phyloP scores from a whole-genome alignment of 352 stramenopile species.

The Globisporangium parvum region DNA sequence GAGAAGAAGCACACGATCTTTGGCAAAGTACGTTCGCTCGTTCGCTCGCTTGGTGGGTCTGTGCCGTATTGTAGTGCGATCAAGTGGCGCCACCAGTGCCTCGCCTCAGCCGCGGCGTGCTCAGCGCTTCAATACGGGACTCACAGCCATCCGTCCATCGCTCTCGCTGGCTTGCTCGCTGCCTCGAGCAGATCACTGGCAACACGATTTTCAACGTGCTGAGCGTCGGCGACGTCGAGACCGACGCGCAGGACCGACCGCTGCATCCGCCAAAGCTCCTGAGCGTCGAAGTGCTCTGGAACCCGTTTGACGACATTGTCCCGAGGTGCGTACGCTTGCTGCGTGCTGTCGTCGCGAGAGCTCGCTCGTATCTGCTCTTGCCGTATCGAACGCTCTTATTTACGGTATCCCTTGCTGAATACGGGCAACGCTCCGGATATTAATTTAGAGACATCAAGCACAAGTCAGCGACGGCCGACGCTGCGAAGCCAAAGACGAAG shows the following conservation, averaged over 20 bases:
- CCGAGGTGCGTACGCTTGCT: slow-evolving; percentile 35
- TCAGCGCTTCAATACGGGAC: too few relatives aligned
- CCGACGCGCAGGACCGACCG: slow-evolving; percentile 77
- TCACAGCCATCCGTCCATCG: too few relatives aligned
- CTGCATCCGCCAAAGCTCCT: slow-evolving; percentile 72
- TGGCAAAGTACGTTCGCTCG: slow-evolving; percentile 52
- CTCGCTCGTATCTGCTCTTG: too few relatives aligned
- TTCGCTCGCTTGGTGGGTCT: too few relatives aligned
- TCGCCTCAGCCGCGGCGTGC: too few relatives aligned
- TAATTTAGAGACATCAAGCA: slow-evolving; percentile 18
- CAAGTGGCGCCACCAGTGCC: too few relatives aligned
- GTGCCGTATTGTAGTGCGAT: too few relatives aligned
- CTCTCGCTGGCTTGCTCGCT: background rate
- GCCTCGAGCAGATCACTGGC: slow-evolving; percentile 68
- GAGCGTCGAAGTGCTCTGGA: slow-evolving; percentile 90
- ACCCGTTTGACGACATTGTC: slow-evolving; percentile 94
- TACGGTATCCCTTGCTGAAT: background rate
- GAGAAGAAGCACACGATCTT: slow-evolving; percentile 96
- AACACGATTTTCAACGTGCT: slow-evolving; percentile 98
- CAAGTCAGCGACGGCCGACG: slow-evolving; percentile 6
- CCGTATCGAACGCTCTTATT: too few relatives aligned
- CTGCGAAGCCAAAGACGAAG: slow-evolving; percentile 45
- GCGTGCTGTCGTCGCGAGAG: background rate
- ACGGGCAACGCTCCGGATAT: background rate
- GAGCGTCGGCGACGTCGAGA: slow-evolving; percentile 85